These are phyloP conservation scores for Theileria orientalis DNA, from an alignment of 169 alveolate species.

Conservation along the genomic window DNA sequence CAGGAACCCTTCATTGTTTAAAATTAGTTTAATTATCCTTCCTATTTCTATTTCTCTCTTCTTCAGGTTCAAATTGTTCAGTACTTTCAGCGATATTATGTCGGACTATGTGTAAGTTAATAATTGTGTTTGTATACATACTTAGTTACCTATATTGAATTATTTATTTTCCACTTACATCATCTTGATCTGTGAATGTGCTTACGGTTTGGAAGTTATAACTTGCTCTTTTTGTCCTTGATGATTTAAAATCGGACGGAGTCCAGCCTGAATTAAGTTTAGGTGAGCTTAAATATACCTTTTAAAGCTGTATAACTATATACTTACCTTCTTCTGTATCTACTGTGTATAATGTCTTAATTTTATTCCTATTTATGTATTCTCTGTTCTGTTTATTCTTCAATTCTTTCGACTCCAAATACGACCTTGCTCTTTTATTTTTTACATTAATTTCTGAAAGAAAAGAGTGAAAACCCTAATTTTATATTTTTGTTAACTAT, in stretches of 20 bases:
- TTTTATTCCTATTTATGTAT: conserved; percentile 23
- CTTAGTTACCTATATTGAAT: conserved; percentile 17
- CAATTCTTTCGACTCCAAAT: conserved; percentile 32
- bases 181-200: conserved; percentile 46
- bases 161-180: conserved; percentile 18
- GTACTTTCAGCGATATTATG: conserved; percentile 29
- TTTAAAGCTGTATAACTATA: neutral
- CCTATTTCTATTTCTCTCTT: neutral
- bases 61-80: neutral
- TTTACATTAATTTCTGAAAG: conserved; percentile 17
- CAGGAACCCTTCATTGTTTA: conserved; percentile 3
- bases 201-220: conserved; percentile 36
- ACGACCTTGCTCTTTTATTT: neutral
- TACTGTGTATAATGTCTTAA: conserved; percentile 41
- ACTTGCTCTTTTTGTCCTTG: conserved; percentile 36
- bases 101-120: conserved; percentile 21
- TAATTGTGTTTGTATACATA: conserved; percentile 16
- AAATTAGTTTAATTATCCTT: conserved; percentile 11
- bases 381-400: conserved; percentile 50
- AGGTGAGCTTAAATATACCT: neutral
- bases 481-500: neutral
- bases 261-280: conserved; percentile 49
- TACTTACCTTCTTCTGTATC: conserved; percentile 38
- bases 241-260: conserved; percentile 54
- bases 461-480: conserved; percentile 1